phyloP scores from a whole-genome alignment of 208 protist genomes.

The Wallacemonas rigidus region DNA sequence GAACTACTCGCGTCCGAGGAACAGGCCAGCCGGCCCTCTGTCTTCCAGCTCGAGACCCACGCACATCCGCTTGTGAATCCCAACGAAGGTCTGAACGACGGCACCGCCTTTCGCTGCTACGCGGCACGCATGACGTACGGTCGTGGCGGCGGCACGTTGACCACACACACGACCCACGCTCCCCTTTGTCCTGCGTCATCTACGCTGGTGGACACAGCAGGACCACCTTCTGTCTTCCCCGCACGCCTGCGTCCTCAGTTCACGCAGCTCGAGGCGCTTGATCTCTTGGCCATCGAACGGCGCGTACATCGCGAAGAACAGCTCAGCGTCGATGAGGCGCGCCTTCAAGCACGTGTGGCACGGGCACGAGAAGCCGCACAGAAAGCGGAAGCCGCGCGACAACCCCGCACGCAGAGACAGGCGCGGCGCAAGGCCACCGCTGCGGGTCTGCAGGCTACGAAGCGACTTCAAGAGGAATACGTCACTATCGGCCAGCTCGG shows the following conservation, averaged over 20 bases:
- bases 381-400: not conserved
- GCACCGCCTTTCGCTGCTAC: not conserved
- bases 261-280: slow-evolving; percentile 26
- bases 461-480: slow-evolving; percentile 28
- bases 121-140: not conserved
- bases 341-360: slow-evolving; percentile 31
- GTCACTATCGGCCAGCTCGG: slow-evolving; percentile 13
- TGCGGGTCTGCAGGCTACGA: slow-evolving; percentile 24
- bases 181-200: no score
- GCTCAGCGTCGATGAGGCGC: slow-evolving; percentile 14
- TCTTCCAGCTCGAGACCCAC: not conserved
- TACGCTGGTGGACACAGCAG: no score
- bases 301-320: slow-evolving; percentile 32
- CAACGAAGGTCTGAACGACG: not conserved
- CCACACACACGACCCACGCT: no score
- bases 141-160: no score
- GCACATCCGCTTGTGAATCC: slow-evolving; percentile 12
- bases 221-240: not conserved
- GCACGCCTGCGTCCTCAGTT: slow-evolving; percentile 55
- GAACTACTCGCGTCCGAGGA: not conserved
- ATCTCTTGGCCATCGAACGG: slow-evolving; percentile 43
- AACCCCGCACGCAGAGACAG: slow-evolving; percentile 20
- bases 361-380: not conserved
- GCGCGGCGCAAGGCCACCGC: slow-evolving; percentile 26
- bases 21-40: not conserved